phyloP scores from a whole-genome alignment of 2,329 filamentous ascomycete genomes.

The Paramyrothecium sp. region DNA sequence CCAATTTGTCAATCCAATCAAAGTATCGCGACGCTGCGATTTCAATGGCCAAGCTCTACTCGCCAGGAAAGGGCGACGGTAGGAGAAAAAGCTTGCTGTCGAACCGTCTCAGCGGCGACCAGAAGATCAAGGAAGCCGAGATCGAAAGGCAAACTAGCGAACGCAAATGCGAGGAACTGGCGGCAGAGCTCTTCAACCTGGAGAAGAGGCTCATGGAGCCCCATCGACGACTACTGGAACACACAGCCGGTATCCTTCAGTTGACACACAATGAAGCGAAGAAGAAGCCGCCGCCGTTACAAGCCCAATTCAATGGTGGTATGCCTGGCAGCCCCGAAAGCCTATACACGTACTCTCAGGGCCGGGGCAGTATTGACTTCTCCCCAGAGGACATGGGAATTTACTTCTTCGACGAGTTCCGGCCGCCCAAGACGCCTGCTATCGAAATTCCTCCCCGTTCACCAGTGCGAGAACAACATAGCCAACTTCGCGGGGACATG shows the following conservation, averaged over 20 bases:
- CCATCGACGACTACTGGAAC: constrained; percentile 75
- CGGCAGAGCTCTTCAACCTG: constrained; percentile 74
- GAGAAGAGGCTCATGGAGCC: constrained; percentile 75
- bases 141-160: constrained; percentile 72
- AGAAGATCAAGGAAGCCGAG: constrained; percentile 62
- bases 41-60: constrained; percentile 80
- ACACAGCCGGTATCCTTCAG: constrained; percentile 90
- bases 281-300: constrained; percentile 44
- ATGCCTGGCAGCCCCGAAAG: constrained; percentile 76
- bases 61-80: constrained; percentile 47
- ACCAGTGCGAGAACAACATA: constrained; percentile 52
- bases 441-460: constrained; percentile 61
- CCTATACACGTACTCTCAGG: constrained; percentile 67
- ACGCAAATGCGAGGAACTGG: constrained; percentile 81
- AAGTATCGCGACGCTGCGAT: constrained; percentile 93
- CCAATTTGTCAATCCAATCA: constrained; percentile 83
- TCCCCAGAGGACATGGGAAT: constrained; percentile 77
- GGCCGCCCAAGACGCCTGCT: constrained; percentile 39
- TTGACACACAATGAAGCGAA: constrained; percentile 81
- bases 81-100: constrained; percentile 48
- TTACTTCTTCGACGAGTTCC: constrained; percentile 67
- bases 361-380: constrained; percentile 56
- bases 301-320: constrained; percentile 43
- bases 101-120: constrained; percentile 48
- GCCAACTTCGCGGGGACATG: constrained; percentile 46